These are phyloP conservation scores for Cryptosporidium bovis DNA, from an alignment of 169 alveolate species.

Conservation along the genomic window DNA sequence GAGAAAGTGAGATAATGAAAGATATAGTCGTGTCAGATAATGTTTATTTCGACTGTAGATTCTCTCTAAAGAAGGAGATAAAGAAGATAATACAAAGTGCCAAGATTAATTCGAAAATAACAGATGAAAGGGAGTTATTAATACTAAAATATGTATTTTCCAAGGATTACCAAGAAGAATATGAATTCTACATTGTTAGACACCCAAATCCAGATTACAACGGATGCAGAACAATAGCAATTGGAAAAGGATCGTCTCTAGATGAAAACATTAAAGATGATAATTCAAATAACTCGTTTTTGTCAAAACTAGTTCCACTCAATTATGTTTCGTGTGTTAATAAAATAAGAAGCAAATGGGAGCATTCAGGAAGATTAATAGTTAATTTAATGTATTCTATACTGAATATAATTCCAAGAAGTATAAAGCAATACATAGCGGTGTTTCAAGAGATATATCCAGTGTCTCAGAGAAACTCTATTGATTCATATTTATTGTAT, in stretches of 20 bases:
- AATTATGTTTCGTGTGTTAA: constrained; percentile 58
- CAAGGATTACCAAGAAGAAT: not conserved
- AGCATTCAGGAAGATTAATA: constrained; percentile 36
- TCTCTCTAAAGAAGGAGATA: constrained; percentile 35
- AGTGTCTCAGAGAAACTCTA: constrained; percentile 13
- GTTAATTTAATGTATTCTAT: constrained; percentile 33
- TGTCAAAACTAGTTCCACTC: constrained; percentile 6
- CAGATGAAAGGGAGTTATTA: constrained; percentile 1
- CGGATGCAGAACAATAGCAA: constrained; percentile 52
- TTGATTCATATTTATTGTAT: constrained; percentile 51
- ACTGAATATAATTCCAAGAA: constrained; percentile 30
- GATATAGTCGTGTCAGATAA: constrained; percentile 19
- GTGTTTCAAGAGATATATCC: constrained; percentile 51
- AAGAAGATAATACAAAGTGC: constrained; percentile 33
- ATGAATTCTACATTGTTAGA: constrained; percentile 26
- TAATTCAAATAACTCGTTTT: too few relatives aligned
- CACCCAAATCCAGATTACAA: constrained; percentile 62
- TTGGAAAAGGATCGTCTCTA: not conserved
- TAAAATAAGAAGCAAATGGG: constrained; percentile 53
- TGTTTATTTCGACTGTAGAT: constrained; percentile 31
- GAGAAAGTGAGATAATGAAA: not conserved
- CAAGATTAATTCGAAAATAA: constrained; percentile 11
- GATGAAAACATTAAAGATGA: not conserved
- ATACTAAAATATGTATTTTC: constrained; percentile 30
- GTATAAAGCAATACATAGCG: constrained; percentile 19